phyloP scores from a whole-genome alignment of 2,329 filamentous ascomycete genomes.

The Mariannaea elegans region DNA sequence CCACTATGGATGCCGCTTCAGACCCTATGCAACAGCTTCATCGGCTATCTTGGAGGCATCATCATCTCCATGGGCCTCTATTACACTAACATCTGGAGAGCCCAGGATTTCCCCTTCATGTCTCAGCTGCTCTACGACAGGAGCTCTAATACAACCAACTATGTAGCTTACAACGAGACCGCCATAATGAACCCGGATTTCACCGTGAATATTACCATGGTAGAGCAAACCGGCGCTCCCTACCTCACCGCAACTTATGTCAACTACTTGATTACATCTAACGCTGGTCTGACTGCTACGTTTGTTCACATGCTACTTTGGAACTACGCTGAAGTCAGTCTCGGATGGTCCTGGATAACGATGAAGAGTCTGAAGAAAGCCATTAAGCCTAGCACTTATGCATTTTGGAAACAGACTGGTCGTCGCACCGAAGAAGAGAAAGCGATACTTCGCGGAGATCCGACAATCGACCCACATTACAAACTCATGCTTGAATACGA shows the following conservation, averaged over 20 bases:
- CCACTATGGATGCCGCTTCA: conserved; percentile 50
- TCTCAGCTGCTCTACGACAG: conserved; percentile 24
- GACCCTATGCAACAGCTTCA: conserved; percentile 49
- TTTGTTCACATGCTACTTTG: conserved; percentile 29
- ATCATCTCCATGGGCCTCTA: conserved; percentile 45
- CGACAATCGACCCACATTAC: conserved; percentile 22
- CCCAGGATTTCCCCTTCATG: conserved; percentile 29
- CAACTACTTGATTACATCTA: conserved; percentile 28
- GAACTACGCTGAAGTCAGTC: conserved; percentile 35
- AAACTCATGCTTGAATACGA: conserved; percentile 29
- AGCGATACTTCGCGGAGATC: conserved; percentile 8
- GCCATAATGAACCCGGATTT: conserved; percentile 35
- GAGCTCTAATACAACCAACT: conserved; percentile 8
- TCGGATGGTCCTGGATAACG: conserved; percentile 30
- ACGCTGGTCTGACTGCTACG: conserved; percentile 23
- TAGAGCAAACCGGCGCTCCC: conserved; percentile 20
- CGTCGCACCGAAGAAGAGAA: conserved; percentile 23
- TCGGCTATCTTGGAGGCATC: conserved; percentile 50
- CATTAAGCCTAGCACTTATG: conserved; percentile 5
- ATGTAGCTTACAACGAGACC: conserved; percentile 23
- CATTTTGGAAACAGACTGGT: conserved; percentile 19
- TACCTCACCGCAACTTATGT: conserved; percentile 24
- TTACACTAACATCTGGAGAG: conserved; percentile 27
- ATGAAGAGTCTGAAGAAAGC: neutral
- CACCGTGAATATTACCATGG: neutral